phyloP scores from a whole-genome alignment of 495 filamentous ascomycete genomes.

The Aspergillus bridgeri region DNA sequence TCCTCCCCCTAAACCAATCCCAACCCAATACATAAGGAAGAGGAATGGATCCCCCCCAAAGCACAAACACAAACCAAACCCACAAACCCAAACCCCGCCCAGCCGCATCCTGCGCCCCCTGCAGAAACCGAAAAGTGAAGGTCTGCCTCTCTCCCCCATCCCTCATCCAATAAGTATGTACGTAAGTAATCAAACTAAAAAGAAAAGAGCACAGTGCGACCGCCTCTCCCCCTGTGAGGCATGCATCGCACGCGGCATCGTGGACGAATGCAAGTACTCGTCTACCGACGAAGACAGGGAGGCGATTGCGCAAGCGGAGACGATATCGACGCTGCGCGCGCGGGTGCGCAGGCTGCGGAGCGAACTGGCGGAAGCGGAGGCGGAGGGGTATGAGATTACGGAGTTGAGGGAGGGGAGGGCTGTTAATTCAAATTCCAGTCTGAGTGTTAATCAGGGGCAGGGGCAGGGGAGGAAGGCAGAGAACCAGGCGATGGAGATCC shows the following conservation, averaged over 20 bases:
- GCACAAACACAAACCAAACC: conserved; percentile 3
- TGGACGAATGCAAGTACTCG: conserved; percentile 16
- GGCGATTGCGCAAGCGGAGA: conserved; percentile 19
- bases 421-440: neutral
- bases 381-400: neutral
- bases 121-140: conserved; percentile 20
- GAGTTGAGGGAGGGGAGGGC: neutral
- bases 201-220: conserved; percentile 15
- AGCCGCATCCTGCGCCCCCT: conserved; percentile 16
- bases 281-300: conserved; percentile 18
- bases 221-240: conserved; percentile 18
- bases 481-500: conserved; percentile 11
- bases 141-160: conserved; percentile 3
- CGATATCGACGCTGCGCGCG: conserved; percentile 9
- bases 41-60: conserved; percentile 1
- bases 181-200: neutral
- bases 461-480: conserved; percentile 8
- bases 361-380: neutral
- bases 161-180: no score
- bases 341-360: neutral
- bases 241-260: conserved; percentile 15
- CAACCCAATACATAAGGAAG: neutral
- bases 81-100: conserved; percentile 16
- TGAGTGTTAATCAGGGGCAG: neutral
- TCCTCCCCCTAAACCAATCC: neutral